A percentile compares a stretch with the other conserved stretches of the same genome.
These are phyloP conservation scores for Cystofilobasidium ferigula DNA, from an alignment of 768 basidiomycete genomes.

Conservation along the genomic window DNA sequence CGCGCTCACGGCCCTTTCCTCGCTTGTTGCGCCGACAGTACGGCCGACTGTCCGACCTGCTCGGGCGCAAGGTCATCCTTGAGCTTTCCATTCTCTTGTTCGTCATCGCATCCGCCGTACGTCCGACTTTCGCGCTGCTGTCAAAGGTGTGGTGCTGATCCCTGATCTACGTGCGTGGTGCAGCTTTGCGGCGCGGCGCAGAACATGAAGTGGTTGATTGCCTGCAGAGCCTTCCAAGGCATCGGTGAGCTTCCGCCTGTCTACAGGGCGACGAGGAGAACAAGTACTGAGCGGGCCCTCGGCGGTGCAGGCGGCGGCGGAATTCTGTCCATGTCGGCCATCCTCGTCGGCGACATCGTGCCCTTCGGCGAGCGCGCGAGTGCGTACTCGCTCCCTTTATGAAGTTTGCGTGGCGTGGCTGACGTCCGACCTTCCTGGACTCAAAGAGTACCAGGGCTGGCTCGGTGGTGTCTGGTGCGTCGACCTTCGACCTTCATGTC, in stretches of 20 bases:
- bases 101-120: conserved; percentile 44
- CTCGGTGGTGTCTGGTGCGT: conserved; percentile 27
- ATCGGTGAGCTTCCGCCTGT: conserved; percentile 43
- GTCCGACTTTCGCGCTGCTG: too few relatives aligned
- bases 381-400: not conserved
- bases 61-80: conserved; percentile 60
- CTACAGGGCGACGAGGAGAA: too few relatives aligned
- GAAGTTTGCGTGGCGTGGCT: not conserved
- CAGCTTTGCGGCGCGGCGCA: conserved; percentile 66
- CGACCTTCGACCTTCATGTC: too few relatives aligned
- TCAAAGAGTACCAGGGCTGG: conserved; percentile 20
- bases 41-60: conserved; percentile 8
- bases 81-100: conserved; percentile 58
- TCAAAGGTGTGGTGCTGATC: too few relatives aligned
- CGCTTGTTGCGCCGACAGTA: not conserved
- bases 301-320: conserved; percentile 38
- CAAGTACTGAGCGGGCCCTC: not conserved
- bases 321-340: conserved; percentile 11
- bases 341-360: conserved; percentile 19
- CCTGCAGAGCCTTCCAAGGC: conserved; percentile 67
- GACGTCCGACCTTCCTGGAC: too few relatives aligned
- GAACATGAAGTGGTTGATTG: conserved; percentile 63
- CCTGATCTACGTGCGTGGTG: not conserved
- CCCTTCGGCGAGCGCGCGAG: conserved; percentile 11
- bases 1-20: not conserved